Conservation (phyloP, 177 flowering plant genomes). For the Vitis hybrid region DNA sequence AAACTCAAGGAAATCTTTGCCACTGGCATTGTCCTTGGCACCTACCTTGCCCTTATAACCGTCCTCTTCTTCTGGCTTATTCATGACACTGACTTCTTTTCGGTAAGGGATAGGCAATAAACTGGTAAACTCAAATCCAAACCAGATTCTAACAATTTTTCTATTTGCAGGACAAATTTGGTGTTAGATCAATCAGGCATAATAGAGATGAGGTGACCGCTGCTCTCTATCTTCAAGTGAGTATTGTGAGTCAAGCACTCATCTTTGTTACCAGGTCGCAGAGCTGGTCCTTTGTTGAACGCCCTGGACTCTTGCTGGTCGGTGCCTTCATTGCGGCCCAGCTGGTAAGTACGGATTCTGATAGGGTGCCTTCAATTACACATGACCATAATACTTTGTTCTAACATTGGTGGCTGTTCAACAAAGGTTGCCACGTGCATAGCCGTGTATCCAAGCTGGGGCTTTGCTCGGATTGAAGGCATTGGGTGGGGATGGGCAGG, state of each 20-base stretch:
- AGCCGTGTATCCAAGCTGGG: constrained; percentile 69
- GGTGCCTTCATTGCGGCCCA: constrained; percentile 62
- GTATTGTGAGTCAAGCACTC: constrained; percentile 81
- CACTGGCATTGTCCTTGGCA: constrained; percentile 79
- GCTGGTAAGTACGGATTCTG: constrained; percentile 31
- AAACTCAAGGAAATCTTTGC: constrained; percentile 83
- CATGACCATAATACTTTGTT: not conserved
- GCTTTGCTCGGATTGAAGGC: constrained; percentile 57
- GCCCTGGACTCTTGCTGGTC: constrained; percentile 68
- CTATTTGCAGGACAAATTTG: constrained; percentile 41
- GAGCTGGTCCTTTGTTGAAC: constrained; percentile 77
- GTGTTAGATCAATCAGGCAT: constrained; percentile 37
- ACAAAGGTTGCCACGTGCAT: constrained; percentile 57
- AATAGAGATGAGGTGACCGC: constrained; percentile 47
- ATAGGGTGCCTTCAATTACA: not conserved
- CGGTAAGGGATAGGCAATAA: constrained; percentile 30
- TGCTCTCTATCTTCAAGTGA: constrained; percentile 81
- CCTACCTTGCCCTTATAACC: constrained; percentile 75
- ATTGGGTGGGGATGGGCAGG: constrained; percentile 92
- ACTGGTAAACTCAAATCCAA: not conserved
- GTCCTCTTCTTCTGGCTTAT: constrained; percentile 71
- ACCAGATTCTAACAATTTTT: not conserved
- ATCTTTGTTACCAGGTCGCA: constrained; percentile 78
- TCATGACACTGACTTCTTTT: constrained; percentile 58
- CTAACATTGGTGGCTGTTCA: not conserved